Base-by-base conservation (phyloP, 2,329 filamentous ascomycete genomes). In the Chaetomiaceae sp. region DNA sequence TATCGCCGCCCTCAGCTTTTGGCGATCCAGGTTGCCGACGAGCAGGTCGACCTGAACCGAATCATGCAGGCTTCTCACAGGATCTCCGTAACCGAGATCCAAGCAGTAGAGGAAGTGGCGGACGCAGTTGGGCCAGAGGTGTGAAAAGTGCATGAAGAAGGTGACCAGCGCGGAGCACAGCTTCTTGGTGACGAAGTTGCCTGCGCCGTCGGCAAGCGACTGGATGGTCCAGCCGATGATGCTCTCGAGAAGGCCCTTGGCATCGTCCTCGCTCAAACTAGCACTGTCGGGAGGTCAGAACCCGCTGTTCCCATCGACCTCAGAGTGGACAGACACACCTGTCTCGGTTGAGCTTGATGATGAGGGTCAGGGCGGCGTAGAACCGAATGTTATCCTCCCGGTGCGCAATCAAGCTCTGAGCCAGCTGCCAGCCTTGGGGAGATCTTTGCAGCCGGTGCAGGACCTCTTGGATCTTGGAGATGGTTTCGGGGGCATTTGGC, bases 281-380 rank as follows among this genome's bases (percentile, higher is more conserved):
- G 68, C 63, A 56, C 70, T 76, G 22, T 19, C 5, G 10, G 44
- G 17, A 7, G 22, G 38, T 58, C 40, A 58, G 37, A 4, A 9
- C 6, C 9, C 29, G 15, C n/a, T 2, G 15, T 38, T 15, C 20
- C 11, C 22, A 24, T 24, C 22, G 22, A 24, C 22, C 6, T 24
- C 20, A 22, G 4, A 9, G 20, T 15, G 6, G 3, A 35, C 14
- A 37, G 4, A 59, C 72, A 53, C 69, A 86, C 84, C 83, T 88
- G 61, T 93, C 88, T n/a, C 83, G 84, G 62, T 97, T 96, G 48
- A 97, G 79, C 68, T 97, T 98, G 58, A 97, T 81, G 41, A 88
- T 94, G 55, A 96, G 84, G 0, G 91, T 97, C 49, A 96, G 74
- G 24, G 90, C 91, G 12, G 88, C 93, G 62, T 95, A 95, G 67